Conservation (phyloP, 495 filamentous ascomycete genomes). For the Penicillium argentinense region DNA sequence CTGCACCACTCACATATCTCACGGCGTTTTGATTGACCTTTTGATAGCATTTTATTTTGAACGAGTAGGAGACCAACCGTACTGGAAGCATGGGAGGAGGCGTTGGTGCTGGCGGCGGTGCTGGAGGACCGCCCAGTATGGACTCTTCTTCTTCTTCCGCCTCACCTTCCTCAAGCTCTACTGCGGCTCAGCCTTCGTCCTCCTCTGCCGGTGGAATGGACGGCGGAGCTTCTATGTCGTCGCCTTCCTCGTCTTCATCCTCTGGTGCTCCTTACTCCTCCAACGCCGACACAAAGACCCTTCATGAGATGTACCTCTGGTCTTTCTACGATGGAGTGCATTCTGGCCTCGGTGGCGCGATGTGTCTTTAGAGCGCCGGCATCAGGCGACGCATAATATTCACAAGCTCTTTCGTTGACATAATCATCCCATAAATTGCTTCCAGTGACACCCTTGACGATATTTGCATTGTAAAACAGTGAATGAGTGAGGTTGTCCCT, state of each 20-base stretch:
- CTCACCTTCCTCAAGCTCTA: slow-evolving; percentile 4
- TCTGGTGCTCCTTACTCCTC: slow-evolving; percentile 51
- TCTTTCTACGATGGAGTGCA: slow-evolving; percentile 61
- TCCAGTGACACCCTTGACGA: too few species aligned
- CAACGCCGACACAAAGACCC: slow-evolving; percentile 62
- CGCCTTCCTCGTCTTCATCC: slow-evolving; percentile 34
- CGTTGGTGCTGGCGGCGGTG: neutral
- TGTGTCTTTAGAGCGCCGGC: slow-evolving; percentile 70
- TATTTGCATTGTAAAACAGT: too few species aligned
- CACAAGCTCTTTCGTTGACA: too few species aligned
- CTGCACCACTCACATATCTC: neutral
- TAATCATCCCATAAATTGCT: too few species aligned
- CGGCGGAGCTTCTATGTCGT: neutral
- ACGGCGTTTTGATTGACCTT: slow-evolving; percentile 25
- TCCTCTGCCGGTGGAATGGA: slow-evolving; percentile 40
- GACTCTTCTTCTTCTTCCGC: too few species aligned
- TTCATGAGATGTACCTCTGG: slow-evolving; percentile 78
- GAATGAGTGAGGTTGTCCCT: too few species aligned
- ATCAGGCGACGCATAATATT: too few species aligned
- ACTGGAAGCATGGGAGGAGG: slow-evolving; percentile 6
- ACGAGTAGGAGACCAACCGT: slow-evolving; percentile 62
- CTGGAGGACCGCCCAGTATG: neutral
- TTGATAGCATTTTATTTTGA: slow-evolving; percentile 58
- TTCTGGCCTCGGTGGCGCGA: slow-evolving; percentile 57
- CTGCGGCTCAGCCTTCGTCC: slow-evolving; percentile 52